Evolutionary conservation across 73 alveolate species (phyloP).

Genomic region (Paramecium sexaurelia): DNA sequence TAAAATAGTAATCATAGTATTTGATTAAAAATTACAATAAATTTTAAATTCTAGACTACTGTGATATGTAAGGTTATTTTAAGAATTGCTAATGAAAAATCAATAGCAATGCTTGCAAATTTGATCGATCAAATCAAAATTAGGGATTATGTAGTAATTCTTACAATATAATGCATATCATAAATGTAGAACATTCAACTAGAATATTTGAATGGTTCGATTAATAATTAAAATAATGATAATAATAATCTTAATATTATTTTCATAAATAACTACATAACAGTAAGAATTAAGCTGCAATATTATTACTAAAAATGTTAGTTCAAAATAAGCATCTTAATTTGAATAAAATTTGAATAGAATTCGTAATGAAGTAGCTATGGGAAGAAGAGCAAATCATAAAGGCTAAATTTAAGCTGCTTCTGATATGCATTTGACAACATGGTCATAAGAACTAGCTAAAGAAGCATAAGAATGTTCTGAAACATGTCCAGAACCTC

Average conservation of each 20-base stretch:
- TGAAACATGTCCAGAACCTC: not conserved
- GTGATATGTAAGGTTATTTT: not conserved
- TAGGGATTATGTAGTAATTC: not conserved
- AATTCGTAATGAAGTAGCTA: not conserved
- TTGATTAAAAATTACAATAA: not conserved
- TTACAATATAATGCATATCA: not conserved
- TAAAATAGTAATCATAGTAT: not conserved
- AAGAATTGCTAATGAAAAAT: not conserved
- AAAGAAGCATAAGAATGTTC: not conserved
- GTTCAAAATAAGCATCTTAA: not conserved
- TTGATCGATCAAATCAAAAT: not conserved
- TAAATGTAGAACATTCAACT: not conserved
- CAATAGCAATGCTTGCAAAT: constrained; percentile 24
- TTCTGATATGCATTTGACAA: not conserved
- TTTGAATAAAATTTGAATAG: not conserved
- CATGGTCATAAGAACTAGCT: not conserved
- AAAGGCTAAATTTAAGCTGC: not conserved
- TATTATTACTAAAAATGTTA: not conserved
- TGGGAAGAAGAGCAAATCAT: not conserved
- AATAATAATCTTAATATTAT: not conserved
- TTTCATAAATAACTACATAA: not conserved
- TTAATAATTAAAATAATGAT: not conserved
- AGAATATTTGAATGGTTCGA: not conserved
- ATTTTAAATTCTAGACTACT: not conserved
- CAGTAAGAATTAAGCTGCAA: not conserved